Percentiles rank a stretch among this genome's conserved stretches.
Conservation (phyloP, 257 asterid genomes). For the Solanum chilense region DNA sequence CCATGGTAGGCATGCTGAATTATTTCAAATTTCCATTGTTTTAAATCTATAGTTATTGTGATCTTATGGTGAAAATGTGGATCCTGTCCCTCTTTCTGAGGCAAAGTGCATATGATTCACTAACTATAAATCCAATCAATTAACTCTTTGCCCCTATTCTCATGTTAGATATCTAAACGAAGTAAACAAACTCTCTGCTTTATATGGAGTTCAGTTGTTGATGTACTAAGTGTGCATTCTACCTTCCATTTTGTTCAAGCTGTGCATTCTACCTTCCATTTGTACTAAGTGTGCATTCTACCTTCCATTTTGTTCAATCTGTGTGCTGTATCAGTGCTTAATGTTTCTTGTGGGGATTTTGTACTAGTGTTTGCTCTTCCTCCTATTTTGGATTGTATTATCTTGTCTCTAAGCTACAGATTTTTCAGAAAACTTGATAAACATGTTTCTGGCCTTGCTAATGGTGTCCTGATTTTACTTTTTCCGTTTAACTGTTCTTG, state of each 20-base stretch:
- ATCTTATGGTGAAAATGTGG: not conserved
- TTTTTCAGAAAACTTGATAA: not conserved
- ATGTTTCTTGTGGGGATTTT: not conserved
- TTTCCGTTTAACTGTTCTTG: not conserved
- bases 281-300: not conserved
- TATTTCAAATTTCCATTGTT: not conserved
- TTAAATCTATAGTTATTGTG: not conserved
- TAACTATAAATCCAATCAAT: not conserved
- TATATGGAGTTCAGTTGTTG: not conserved
- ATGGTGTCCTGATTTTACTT: not conserved
- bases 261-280: not conserved
- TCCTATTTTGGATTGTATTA: not conserved
- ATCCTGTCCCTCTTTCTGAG: not conserved
- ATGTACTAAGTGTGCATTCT: not conserved
- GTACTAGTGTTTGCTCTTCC: not conserved
- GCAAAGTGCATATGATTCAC: not conserved
- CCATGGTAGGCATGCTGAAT: constrained; percentile 46
- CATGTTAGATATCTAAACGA: not conserved
- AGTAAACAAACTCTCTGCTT: not conserved
- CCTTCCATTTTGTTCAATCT: not conserved
- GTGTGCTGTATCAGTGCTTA: not conserved
- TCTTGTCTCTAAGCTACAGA: not conserved
- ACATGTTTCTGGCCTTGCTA: not conserved
- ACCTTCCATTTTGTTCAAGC: not conserved
- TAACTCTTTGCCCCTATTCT: not conserved